Base-by-base conservation (phyloP, 2,329 filamentous ascomycete species). In the Xylariales sp. region DNA sequence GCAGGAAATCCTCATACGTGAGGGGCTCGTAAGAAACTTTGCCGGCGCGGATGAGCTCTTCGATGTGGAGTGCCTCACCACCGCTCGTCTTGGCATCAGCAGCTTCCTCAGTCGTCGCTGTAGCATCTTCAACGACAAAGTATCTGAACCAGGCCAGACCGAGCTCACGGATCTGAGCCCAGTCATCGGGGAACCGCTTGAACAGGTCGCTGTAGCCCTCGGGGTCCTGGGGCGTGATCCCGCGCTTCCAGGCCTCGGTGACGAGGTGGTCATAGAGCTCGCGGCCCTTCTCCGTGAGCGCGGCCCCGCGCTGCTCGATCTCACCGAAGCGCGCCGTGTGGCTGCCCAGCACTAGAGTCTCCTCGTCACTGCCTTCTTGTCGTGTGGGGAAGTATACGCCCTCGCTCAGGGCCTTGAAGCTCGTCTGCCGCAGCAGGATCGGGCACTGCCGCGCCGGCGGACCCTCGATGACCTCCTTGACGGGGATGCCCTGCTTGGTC, bases 291-390 rank as follows among this genome's bases (percentile, higher is more conserved):
- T 37, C n/a, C 5, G 34, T 37, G 15, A 37, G 17, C 5, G 34
- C 34, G 10, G 24, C 23, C 10, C 23, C 34, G 16, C 34, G 34
- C 25, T 37, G 34, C 17, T 37, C 34, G 12, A 37, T 37, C 34
- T 37, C 34, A 18, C 34, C 34, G 16, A 37, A 37, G 14, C 34
- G 34, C 16, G 34, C 24, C 11, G 23, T 37, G 12, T 37, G 34
- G 6, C 34, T 37, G 7, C 24, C 34, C 11, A 20, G 33, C 13
- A 25, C 33, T 23, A 27, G 25, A 13, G 5, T 23, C 6, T 7
- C n/a, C 25, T 14, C 13, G 7, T 14, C 14, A 19, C 15, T 17
- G 12, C 7, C 6, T 12, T 21, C 34, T 11, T 18, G 11, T 15
- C 13, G n/a, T 6, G 17, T 16, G 3, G 25, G 34, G 12, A 37